Evolutionary conservation across 1,284 basidiomycete genomes (phyloP).

Genomic region (Rhodotorula sp.): DNA sequence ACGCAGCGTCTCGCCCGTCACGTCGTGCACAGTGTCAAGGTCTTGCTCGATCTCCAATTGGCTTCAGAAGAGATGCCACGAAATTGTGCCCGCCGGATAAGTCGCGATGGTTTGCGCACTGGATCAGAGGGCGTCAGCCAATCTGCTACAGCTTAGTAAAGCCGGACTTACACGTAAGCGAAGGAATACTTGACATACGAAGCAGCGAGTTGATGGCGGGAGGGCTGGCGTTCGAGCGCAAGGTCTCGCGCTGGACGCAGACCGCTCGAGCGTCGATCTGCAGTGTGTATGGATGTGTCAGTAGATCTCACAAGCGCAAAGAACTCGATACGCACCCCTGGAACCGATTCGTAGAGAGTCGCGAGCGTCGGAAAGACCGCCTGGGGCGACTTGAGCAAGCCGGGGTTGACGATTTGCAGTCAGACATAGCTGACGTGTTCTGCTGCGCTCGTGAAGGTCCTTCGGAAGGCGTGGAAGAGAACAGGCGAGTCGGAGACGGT

Average conservation of each 20-base stretch:
- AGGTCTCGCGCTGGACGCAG: constrained; percentile 16
- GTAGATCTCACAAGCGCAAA: not conserved
- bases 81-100: constrained; percentile 10
- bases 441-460: too few species aligned
- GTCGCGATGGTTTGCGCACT: constrained; percentile 5
- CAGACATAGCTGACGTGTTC: not conserved
- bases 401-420: not conserved
- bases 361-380: not conserved
- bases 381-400: not conserved
- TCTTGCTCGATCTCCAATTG: constrained; percentile 11
- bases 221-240: not conserved
- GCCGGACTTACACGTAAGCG: constrained; percentile 11
- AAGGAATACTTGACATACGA: constrained; percentile 9
- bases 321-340: not conserved
- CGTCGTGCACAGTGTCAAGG: constrained; percentile 17
- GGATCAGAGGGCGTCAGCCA: not conserved
- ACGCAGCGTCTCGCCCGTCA: constrained; percentile 16
- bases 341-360: not conserved
- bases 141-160: too few species aligned
- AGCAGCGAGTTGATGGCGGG: not conserved
- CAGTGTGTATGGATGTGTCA: not conserved
- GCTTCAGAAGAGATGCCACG: constrained; percentile 14
- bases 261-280: constrained; percentile 22
- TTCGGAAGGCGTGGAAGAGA: too few species aligned
- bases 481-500: too few species aligned